Conservation (phyloP, 2,329 filamentous ascomycete species). For the Ascocoryne sarcoides region DNA sequence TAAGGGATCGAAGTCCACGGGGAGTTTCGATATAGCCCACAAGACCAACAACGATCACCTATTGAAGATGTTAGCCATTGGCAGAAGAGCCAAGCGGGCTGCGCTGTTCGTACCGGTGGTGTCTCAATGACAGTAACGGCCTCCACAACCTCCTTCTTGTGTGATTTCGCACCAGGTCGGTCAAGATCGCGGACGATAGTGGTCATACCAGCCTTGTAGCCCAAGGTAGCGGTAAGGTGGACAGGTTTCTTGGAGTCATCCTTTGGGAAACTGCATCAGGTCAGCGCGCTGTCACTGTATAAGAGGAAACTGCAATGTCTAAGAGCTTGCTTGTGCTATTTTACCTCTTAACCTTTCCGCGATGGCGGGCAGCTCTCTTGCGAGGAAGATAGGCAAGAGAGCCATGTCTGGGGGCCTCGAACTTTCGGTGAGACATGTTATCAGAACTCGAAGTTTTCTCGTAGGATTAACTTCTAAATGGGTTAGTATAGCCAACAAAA, state of each 20-base stretch:
- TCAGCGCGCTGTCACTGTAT: slow-evolving; percentile 7
- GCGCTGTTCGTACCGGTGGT: slow-evolving; percentile 87
- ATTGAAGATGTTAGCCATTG: slow-evolving; percentile 60
- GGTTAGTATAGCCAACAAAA: too few relatives aligned
- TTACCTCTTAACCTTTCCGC: slow-evolving; percentile 98
- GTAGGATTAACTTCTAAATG: too few relatives aligned
- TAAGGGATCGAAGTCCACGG: slow-evolving; percentile 97
- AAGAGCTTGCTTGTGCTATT: too few relatives aligned
- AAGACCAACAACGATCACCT: slow-evolving; percentile 99
- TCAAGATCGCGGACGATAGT: slow-evolving; percentile 95
- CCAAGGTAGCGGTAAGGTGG: slow-evolving; percentile 95
- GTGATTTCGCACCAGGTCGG: slow-evolving; percentile 96
- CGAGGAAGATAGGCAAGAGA: slow-evolving; percentile 79
- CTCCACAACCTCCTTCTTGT: slow-evolving; percentile 98
- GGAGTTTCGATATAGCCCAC: slow-evolving; percentile 99
- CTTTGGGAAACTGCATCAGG: slow-evolving; percentile 73
- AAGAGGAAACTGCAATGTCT: background rate
- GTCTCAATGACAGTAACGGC: slow-evolving; percentile 83
- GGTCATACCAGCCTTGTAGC: slow-evolving; percentile 99
- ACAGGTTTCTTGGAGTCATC: slow-evolving; percentile 99
- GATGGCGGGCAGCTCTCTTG: slow-evolving; percentile 89
- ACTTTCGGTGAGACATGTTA: slow-evolving; percentile 26
- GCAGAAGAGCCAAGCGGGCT: slow-evolving; percentile 68
- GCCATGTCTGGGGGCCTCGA: slow-evolving; percentile 78
- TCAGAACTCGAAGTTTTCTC: too few relatives aligned